Base-by-base conservation (phyloP, 495 filamentous ascomycete genomes). In the Apodospora peruviana region DNA sequence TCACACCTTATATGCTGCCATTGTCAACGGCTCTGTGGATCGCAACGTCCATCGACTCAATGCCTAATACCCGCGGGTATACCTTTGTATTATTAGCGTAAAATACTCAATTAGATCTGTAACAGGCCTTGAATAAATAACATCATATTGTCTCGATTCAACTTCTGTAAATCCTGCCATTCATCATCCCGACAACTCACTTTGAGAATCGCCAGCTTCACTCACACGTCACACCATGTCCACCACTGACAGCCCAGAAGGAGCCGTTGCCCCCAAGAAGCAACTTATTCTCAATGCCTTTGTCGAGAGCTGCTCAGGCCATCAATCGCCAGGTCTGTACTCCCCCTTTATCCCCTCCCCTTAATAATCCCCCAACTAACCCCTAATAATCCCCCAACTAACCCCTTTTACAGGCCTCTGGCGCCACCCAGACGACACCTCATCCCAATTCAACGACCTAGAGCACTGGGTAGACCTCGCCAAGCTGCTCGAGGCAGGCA, bases 211-310 rank as follows among this genome's bases (percentile, higher is more conserved):
- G n/a, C n/a, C n/a, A n/a, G n/a, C n/a, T n/a, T n/a, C n/a, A n/a
- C 27, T 14, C 27, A 32, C 7, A 14, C 27, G 7, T 7, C 7
- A 32, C 27, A 32, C 27, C 7, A 32, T 32, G 27, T 7, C 27
- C 14, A 14, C 27, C 27, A 32, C 27, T 14, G 27, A 32, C 7
- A 14, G 7, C 7, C 27, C 7, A 32, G 7, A 32, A 14, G 27
- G 7, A 32, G 27, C 27, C 27, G 7, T 14, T 32, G 27, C 27
- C 27, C 7, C 27, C 27, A 32, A 78, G 59, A 83, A 83, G 61
- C 72, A 75, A 35, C 75, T 84, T 21, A 73, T 85, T 48, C 59
- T 85, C 48, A 84, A 85, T 64, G 82, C 80, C 24, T 85, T 85
- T 52, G 81, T 81, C 23, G 77, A 78, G 73, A 80, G 64, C 65